Conservation (phyloP, 495 filamentous ascomycete genomes). For the Wilcoxina mikolae region DNA sequence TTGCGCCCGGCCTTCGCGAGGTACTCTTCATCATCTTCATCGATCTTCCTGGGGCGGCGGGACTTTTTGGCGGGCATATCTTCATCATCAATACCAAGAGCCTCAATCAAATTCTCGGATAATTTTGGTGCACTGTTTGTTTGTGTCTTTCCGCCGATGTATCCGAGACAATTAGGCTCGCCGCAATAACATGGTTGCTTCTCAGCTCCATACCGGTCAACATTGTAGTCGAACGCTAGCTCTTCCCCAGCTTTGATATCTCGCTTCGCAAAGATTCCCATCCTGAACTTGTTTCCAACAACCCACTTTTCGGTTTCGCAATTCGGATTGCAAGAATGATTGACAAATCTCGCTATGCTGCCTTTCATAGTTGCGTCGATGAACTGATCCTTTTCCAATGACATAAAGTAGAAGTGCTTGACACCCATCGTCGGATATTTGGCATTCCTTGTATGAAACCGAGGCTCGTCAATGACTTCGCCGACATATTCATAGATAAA, state of each 20-base stretch:
- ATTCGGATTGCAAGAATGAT: constrained; percentile 97
- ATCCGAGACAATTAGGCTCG: constrained; percentile 87
- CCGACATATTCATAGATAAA: constrained; percentile 98
- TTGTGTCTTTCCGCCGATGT: constrained; percentile 94
- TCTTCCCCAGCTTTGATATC: constrained; percentile 80
- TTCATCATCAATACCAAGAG: constrained; percentile 79
- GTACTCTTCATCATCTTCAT: constrained; percentile 91
- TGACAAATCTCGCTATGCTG: constrained; percentile 93
- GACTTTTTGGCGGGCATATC: constrained; percentile 86
- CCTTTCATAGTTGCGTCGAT: constrained; percentile 96
- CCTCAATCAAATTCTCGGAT: constrained; percentile 78
- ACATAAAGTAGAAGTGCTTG: constrained; percentile 99
- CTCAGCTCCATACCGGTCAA: constrained; percentile 93
- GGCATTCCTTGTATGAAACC: constrained; percentile 73
- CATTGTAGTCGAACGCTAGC: constrained; percentile 99
- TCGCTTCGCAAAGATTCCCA: constrained; percentile 95
- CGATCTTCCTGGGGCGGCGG: constrained; percentile 73
- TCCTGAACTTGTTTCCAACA: constrained; percentile 91
- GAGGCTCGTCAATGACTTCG: constrained; percentile 86
- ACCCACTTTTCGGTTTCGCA: constrained; percentile 99
- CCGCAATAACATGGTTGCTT: constrained; percentile 94
- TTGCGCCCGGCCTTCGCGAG: constrained; percentile 78
- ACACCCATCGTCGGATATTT: constrained; percentile 92
- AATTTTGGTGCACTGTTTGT: constrained; percentile 90
- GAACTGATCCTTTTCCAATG: constrained; percentile 87